Conservation (phyloP, 306 rosid species). For the Cucumis hystrix region DNA sequence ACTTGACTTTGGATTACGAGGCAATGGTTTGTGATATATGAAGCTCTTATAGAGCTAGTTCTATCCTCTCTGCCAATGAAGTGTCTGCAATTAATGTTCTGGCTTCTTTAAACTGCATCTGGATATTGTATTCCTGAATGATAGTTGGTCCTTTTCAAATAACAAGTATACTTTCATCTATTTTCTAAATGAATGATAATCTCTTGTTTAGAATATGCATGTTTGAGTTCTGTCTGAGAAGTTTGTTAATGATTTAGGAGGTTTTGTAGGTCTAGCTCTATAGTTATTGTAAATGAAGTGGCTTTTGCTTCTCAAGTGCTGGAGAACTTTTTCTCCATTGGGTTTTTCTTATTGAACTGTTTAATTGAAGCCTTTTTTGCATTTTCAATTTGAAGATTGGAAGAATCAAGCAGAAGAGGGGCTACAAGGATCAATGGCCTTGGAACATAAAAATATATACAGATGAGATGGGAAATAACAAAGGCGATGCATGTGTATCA, state of each 20-base stretch:
- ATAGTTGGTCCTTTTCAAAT: background rate
- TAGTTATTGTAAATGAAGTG: background rate
- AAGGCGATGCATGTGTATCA: constrained; percentile 86
- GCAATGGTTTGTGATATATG: background rate
- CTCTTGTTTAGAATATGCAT: background rate
- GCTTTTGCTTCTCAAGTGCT: background rate
- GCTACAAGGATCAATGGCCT: constrained; percentile 99
- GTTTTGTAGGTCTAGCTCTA: background rate
- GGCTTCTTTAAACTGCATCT: background rate
- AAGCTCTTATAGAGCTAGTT: background rate
- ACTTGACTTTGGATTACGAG: background rate
- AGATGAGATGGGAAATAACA: constrained; percentile 80
- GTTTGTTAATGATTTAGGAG: background rate
- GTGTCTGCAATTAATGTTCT: background rate
- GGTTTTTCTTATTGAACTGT: background rate
- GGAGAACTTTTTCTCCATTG: background rate
- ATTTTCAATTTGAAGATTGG: constrained; percentile 45
- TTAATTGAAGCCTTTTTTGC: background rate
- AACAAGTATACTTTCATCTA: background rate
- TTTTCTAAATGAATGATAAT: background rate
- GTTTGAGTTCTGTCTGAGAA: background rate
- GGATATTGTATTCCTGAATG: background rate
- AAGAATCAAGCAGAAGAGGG: constrained; percentile 96
- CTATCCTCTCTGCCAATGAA: background rate
- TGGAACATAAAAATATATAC: constrained; percentile 87